phyloP scores from a whole-genome alignment of 2,329 filamentous ascomycete species.

The Fusarium piperis region DNA sequence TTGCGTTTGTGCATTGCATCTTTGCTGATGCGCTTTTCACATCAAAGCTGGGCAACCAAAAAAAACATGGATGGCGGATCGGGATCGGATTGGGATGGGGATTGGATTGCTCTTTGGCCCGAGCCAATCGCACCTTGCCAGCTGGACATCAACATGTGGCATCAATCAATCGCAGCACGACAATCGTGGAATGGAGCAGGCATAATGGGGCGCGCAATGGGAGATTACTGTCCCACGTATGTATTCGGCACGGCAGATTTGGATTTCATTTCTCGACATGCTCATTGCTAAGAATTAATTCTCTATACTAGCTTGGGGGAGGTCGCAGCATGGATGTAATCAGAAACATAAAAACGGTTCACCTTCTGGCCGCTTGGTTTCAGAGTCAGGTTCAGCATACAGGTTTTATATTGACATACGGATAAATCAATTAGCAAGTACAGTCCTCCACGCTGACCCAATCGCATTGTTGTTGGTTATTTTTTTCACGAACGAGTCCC shows the following conservation, averaged over 20 bases:
- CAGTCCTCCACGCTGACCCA: not conserved
- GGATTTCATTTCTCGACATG: not conserved
- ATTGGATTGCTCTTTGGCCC: conserved; percentile 2
- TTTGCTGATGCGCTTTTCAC: conserved; percentile 4
- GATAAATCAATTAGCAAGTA: not conserved
- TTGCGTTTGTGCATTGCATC: conserved; percentile 4
- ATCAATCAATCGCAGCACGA: not conserved
- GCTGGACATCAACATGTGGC: not conserved
- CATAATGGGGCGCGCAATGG: not conserved
- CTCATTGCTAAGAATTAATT: not conserved
- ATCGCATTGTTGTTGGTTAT: not conserved
- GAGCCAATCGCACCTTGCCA: not conserved
- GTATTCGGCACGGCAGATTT: not conserved
- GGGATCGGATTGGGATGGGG: not conserved
- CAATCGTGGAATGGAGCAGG: not conserved
- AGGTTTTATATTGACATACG: not conserved
- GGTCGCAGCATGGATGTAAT: not conserved
- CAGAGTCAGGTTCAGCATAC: not conserved
- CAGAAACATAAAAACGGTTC: not conserved
- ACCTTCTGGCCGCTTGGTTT: not conserved
- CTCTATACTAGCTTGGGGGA: not conserved
- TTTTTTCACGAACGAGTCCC: not conserved
- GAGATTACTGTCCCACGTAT: not conserved
- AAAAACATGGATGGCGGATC: conserved; percentile 14
- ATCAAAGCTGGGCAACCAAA: not conserved